Conservation (phyloP, 768 basidiomycete genomes). For the Termitomyces sp. region DNA sequence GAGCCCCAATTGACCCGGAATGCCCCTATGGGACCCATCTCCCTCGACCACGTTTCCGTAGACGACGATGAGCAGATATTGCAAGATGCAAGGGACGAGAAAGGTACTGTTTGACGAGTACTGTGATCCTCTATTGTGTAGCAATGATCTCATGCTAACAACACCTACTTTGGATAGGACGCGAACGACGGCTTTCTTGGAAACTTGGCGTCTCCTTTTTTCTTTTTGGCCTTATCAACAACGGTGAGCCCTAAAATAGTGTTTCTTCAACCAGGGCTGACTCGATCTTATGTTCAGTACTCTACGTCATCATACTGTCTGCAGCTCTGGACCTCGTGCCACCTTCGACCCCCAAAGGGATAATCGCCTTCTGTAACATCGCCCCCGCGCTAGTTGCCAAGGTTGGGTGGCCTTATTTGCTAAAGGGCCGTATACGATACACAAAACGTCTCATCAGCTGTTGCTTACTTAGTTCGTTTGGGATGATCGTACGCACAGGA, state of each 20-base stretch:
- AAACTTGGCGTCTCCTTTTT: slow-evolving; percentile 71
- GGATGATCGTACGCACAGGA: slow-evolving; percentile 72
- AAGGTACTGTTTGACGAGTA: slow-evolving; percentile 9
- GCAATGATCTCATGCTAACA: background rate
- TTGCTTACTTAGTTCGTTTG: slow-evolving; percentile 67
- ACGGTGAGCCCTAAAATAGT: slow-evolving; percentile 45
- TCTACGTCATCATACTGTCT: slow-evolving; percentile 95
- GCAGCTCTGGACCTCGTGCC: slow-evolving; percentile 95
- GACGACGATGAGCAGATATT: slow-evolving; percentile 4
- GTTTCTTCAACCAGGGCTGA: slow-evolving; percentile 4
- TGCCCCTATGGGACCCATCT: background rate
- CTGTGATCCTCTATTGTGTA: background rate
- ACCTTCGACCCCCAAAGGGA: slow-evolving; percentile 87
- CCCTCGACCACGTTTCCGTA: background rate
- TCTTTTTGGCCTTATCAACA: slow-evolving; percentile 89
- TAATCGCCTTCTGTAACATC: slow-evolving; percentile 95
- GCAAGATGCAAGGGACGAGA: slow-evolving; percentile 1
- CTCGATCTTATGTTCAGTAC: slow-evolving; percentile 42
- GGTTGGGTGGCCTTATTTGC: slow-evolving; percentile 86
- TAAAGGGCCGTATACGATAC: slow-evolving; percentile 86
- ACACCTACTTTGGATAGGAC: slow-evolving; percentile 1
- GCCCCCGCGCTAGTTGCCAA: slow-evolving; percentile 84
- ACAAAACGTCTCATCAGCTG: slow-evolving; percentile 71
- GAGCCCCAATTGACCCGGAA: background rate
- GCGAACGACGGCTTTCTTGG: slow-evolving; percentile 22